Evolutionary conservation across 2,329 filamentous ascomycete genomes (phyloP).

Genomic region (Beauveria rudraprayagi): DNA sequence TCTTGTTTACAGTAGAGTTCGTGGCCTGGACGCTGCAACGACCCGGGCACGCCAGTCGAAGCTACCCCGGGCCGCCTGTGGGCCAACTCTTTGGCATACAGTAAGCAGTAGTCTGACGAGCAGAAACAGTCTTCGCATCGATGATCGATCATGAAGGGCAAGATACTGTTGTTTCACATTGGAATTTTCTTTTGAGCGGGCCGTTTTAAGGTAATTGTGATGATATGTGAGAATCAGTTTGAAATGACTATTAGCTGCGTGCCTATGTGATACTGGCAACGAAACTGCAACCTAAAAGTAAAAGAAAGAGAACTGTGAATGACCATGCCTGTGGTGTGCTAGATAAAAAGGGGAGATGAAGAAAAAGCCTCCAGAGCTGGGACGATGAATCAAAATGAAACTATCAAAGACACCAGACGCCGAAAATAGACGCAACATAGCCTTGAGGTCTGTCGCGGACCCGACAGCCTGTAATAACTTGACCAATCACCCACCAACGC

Average conservation of each 20-base stretch:
- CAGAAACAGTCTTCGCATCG: neutral
- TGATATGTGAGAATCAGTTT: too few relatives aligned
- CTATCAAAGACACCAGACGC: neutral
- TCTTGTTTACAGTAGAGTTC: neutral
- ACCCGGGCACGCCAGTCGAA: neutral
- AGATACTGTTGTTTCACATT: neutral
- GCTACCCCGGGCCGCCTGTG: neutral
- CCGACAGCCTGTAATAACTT: neutral
- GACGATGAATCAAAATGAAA: neutral
- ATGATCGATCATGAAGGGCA: neutral
- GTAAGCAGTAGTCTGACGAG: slow-evolving; percentile 10
- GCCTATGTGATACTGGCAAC: neutral
- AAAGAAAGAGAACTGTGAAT: neutral
- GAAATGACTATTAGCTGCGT: neutral
- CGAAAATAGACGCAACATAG: neutral
- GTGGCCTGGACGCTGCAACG: neutral
- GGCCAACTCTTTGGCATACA: neutral
- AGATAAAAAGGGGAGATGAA: neutral
- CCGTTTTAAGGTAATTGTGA: neutral
- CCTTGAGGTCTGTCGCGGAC: neutral
- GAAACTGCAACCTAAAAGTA: neutral
- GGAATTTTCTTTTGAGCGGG: neutral
- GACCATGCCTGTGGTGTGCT: slow-evolving; percentile 4
- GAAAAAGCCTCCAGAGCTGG: neutral
- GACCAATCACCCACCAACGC: neutral